Base-by-base conservation (phyloP, 805 yeast species). In the Nakazawaea sp. region DNA sequence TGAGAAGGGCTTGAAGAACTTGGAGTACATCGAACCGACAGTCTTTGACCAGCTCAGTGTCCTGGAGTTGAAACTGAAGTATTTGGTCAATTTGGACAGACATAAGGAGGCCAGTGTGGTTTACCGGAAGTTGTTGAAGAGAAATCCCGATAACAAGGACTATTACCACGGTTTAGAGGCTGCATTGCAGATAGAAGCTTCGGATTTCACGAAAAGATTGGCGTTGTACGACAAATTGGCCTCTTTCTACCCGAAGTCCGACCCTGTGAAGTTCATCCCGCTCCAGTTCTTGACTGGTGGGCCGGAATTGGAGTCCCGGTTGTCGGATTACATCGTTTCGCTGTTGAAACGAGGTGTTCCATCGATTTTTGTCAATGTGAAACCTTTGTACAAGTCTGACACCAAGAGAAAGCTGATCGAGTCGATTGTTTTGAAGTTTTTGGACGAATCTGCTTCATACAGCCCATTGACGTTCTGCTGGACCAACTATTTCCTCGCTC, bases 331-430 rank as follows among this genome's bases (percentile, higher is more conserved):
- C 54, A 58, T 89, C 32, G 41, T 70, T 4, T 57, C 66, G 4
- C 84, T 81, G 51, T 70, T 92, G 49, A 61, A 70, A 44, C 72
- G 87, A 39, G 94, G 95, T 28, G 92, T 88, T 24, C 97, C 97
- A 4, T 84, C 96, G 1, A 72, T 92, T 4, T 92, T 89, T 60
- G 81, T 81, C 38, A 81, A 85, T 48, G 75, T 92, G 34, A 88
- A 89, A 59, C 84, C 94, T 1, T 66, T 88, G 45, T 86, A 85
- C 60, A 69, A 64, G 38, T 71, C 66, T 34, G 62, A 44, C 35
- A 50, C 53, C 33, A 65, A 60, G 47, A 53, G 57, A 15, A 44
- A 48, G 7, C 45, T 68, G 2, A 69, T 85, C 40, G 77, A 70
- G 42, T 53, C 68, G 24, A 60, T 83, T 40, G 84, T 79, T 9